A percentile compares a stretch with the other conserved stretches of the same genome.
These are phyloP conservation scores for Flaveria bidentis DNA, from an alignment of 129 eudicot genomes.

Conservation along the genomic window DNA sequence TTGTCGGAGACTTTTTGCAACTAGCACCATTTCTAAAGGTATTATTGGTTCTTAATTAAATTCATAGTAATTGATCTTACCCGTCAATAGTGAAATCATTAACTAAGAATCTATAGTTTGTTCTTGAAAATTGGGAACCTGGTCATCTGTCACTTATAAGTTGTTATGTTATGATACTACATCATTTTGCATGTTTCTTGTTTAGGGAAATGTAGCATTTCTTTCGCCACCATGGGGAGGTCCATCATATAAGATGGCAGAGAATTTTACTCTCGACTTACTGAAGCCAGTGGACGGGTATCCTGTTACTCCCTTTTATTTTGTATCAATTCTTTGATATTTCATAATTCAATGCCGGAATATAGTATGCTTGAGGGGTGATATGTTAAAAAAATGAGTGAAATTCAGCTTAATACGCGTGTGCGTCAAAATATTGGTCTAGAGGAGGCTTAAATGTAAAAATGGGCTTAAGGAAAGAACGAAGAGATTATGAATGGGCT, in stretches of 20 bases:
- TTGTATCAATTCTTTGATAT: neutral
- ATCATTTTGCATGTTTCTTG: slow-evolving; percentile 15
- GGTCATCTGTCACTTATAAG: neutral
- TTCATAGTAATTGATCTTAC: neutral
- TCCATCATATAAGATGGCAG: slow-evolving; percentile 59
- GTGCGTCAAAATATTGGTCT: too few species aligned
- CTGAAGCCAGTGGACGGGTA: slow-evolving; percentile 86
- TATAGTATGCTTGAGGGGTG: neutral
- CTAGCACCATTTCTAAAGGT: slow-evolving; percentile 76
- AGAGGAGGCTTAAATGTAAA: too few species aligned
- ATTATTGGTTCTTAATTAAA: slow-evolving; percentile 2
- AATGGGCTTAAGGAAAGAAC: too few species aligned
- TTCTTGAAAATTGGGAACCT: slow-evolving; percentile 15
- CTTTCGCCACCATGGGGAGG: slow-evolving; percentile 97
- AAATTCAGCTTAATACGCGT: too few species aligned
- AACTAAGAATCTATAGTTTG: neutral
- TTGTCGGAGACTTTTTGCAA: slow-evolving; percentile 78
- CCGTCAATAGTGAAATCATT: neutral
- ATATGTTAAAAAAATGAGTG: too few species aligned
- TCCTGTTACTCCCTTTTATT: neutral
- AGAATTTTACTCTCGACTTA: slow-evolving; percentile 57
- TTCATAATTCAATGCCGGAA: neutral
- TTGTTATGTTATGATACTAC: slow-evolving; percentile 16
- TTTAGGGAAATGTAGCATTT: slow-evolving; percentile 66
- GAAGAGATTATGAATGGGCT: too few species aligned